Evolutionary conservation across 2,329 filamentous ascomycete species (phyloP), one percentile per base, ranked within the genome.

Genomic region (Microdochium trichocladiopsis): DNA sequence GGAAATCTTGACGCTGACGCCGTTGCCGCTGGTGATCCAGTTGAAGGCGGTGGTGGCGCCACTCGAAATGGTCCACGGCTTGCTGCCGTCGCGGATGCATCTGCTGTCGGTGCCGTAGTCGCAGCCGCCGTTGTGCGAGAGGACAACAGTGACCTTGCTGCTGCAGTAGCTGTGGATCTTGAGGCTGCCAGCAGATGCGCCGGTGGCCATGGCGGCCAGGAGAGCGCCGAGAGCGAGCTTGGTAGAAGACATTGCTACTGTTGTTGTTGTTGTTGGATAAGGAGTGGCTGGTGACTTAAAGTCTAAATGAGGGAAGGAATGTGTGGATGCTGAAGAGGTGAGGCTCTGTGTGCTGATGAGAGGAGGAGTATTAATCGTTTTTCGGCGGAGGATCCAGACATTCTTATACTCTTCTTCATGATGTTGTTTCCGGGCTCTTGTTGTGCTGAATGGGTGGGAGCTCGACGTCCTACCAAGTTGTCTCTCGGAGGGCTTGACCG

Each of bases 1-100:
- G 41, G 48, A 50, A n/a, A 54, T 51, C 50, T 56, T 56, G 43
- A 56, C 33, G 21, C 24, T 25, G 23, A 49, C 52, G 12, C 54
- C 54, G 18, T 24, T 14, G 33, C 50, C 50, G 50, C 47, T 37
- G 28, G 21, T 6, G 48, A 53, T 50, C 48, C 45, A 41, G 41
- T 25, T 43, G 18, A 52, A 37, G 33, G 6, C 14, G 14, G 14
- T 37, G 33, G 6, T 37, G 6, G 5, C 14, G 33, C 14, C 33
- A 4, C 4, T 37, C 33, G 14, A 16, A n/a, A 37, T 37, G 12
- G 14, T 11, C 12, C 18, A 37, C 6, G 33, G 33, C 33, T 37
- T 37, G 33, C 12, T n/a, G 14, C 33, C 33, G 4, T 37, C 14
- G 6, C 18, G 14, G 33, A 37, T 37, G 33, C 33, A 37, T n/a